Percentiles rank a stretch among this genome's conserved stretches.
These are phyloP conservation scores for Hymenoscyphus occultus DNA, from an alignment of 2,329 filamentous ascomycete genomes.

Conservation along the genomic window DNA sequence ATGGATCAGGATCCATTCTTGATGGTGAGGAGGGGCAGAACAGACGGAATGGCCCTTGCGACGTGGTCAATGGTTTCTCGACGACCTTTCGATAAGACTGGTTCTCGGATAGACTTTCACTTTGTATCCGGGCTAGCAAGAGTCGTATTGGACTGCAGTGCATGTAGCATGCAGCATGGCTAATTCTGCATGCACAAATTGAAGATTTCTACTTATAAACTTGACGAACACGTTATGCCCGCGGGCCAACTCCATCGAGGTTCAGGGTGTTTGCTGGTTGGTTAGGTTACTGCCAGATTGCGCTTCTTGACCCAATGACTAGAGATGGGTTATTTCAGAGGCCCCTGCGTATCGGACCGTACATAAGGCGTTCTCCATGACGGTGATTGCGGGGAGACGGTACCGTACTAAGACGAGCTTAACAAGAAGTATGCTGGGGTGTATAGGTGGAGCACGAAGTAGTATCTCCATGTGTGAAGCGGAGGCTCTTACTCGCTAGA, in stretches of 20 bases:
- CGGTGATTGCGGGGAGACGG: background rate
- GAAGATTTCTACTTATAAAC: background rate
- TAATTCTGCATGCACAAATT: no score
- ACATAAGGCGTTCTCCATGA: background rate
- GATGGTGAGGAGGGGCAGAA: background rate
- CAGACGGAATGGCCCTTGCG: background rate
- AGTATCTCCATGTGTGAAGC: no score
- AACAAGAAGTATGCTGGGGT: no score
- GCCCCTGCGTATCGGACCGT: background rate
- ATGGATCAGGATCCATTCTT: background rate
- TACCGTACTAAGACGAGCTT: no score
- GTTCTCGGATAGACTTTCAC: background rate
- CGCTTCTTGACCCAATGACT: background rate
- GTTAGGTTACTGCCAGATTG: background rate
- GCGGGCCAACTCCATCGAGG: background rate
- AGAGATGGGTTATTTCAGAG: background rate
- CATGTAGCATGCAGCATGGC: no score
- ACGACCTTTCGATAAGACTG: background rate
- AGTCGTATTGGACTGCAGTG: background rate
- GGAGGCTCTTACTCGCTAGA: no score
- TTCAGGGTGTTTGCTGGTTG: background rate
- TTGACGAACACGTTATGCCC: background rate
- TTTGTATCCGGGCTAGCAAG: background rate
- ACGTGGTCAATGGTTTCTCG: background rate
- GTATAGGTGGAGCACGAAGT: no score